Conservation (phyloP, 768 basidiomycete species). For the Lenzites betulinus region DNA sequence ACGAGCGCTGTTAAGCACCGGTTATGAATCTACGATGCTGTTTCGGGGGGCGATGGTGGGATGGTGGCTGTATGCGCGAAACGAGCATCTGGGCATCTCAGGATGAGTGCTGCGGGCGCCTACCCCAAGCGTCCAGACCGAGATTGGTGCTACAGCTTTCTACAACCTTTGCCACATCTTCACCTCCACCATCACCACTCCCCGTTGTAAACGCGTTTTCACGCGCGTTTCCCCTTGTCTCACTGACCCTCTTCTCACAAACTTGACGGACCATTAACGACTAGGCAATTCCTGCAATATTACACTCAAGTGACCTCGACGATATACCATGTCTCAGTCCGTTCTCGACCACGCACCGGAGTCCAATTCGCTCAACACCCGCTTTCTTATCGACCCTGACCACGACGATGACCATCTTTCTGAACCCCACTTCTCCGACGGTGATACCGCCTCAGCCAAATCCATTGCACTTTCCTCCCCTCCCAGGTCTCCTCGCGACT, state of each 20-base stretch:
- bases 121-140: neutral
- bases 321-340: slow-evolving; percentile 16
- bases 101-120: slow-evolving; percentile 8
- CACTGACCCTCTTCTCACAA: neutral
- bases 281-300: neutral
- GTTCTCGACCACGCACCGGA: slow-evolving; percentile 21
- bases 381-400: slow-evolving; percentile 25
- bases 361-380: slow-evolving; percentile 23
- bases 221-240: neutral
- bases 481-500: slow-evolving; percentile 48
- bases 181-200: neutral
- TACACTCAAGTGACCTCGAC: neutral
- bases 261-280: neutral
- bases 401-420: slow-evolving; percentile 23
- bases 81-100: neutral
- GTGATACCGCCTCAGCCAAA: slow-evolving; percentile 77
- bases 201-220: neutral
- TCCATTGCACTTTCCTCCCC: slow-evolving; percentile 78
- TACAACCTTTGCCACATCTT: neutral
- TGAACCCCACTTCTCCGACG: slow-evolving; percentile 42
- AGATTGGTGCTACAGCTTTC: slow-evolving; percentile 4
- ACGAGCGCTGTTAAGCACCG: too few relatives aligned
- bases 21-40: too few relatives aligned
- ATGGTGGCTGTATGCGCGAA: slow-evolving; percentile 5
- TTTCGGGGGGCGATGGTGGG: neutral